Percentiles rank a stretch among this genome's conserved stretches.
Conservation (phyloP, 2,329 filamentous ascomycete genomes). For the Aureobasidium lini region DNA sequence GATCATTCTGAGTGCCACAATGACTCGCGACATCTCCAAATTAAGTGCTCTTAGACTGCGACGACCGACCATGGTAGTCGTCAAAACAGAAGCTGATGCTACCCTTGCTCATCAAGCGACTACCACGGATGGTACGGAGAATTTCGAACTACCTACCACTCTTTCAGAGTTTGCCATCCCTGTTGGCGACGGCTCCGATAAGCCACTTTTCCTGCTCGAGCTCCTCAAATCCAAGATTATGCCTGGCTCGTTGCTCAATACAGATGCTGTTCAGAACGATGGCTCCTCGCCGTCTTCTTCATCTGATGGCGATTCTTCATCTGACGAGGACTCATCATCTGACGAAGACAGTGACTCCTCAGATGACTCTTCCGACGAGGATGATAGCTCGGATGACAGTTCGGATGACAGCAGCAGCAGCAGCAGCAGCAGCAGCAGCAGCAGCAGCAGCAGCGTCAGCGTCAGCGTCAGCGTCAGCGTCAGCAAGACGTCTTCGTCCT, state of each 20-base stretch:
- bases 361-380: constrained; percentile 18
- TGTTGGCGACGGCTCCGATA: constrained; percentile 43
- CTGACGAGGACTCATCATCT: constrained; percentile 26
- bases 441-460: no score
- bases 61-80: constrained; percentile 66
- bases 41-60: constrained; percentile 65
- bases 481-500: constrained; percentile 11
- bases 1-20: constrained; percentile 82
- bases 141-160: constrained; percentile 50
- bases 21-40: constrained; percentile 79
- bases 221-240: constrained; percentile 54
- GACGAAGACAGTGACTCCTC: not conserved
- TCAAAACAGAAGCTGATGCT: constrained; percentile 44
- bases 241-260: not conserved
- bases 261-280: not conserved
- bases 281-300: not conserved
- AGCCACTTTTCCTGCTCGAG: constrained; percentile 76
- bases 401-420: not conserved
- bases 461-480: constrained; percentile 2
- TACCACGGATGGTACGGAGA: constrained; percentile 24
- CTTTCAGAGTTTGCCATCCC: constrained; percentile 42
- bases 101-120: constrained; percentile 20
- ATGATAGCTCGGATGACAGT: constrained; percentile 21
- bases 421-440: not conserved
- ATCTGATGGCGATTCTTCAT: constrained; percentile 13